Evolutionary conservation across 805 yeast species (phyloP), one percentile per base, ranked within the genome.

Genomic region (Ogataea paraovalis): DNA sequence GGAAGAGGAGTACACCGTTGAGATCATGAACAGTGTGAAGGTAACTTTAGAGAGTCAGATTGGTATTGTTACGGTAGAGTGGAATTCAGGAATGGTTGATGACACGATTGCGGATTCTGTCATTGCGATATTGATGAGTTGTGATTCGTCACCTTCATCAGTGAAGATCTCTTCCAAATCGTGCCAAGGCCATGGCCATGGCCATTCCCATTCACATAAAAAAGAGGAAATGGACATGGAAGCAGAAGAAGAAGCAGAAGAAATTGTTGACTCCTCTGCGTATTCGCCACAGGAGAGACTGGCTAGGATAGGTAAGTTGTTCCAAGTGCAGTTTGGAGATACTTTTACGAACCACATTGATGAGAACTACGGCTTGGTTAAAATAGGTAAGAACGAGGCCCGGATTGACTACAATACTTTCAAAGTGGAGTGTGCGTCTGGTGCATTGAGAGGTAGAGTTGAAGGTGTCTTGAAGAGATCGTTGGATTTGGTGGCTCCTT

Each of bases 21-120:
- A 66, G 48, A 73, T 86, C n/a, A 83, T 86, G 90, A 80, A 79
- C 49, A 78, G 77, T 34, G 76, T 86, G 33, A 75, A 63, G 50
- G 74, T 76, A 57, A 79, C 73, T 41, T 65, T 80, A 13, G 70
- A 70, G 47, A 68, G 68, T 37, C 71, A 73, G 21, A 70, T 74
- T 44, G 59, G 59, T 16, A 55, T 75, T 9, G 82, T 87, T 5
- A 76, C 85, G 0, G 82, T 92, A 13, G 95, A 88, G 64, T 94
- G 99, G 99, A 79, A 82, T 16, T 92, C 95, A 56, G 91, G 90
- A 49, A 72, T 87, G 47, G 80, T 90, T 70, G 91, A 87, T 51
- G 99, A 94, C 60, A 85, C 97, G 0, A 79, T 94, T 52, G 99
- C 99, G 0, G 99, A 94, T 61, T 84, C 96, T 14, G 86, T 90